Evolutionary conservation across 306 rosid genomes (phyloP).

Genomic region (Leucaena leucocephala): DNA sequence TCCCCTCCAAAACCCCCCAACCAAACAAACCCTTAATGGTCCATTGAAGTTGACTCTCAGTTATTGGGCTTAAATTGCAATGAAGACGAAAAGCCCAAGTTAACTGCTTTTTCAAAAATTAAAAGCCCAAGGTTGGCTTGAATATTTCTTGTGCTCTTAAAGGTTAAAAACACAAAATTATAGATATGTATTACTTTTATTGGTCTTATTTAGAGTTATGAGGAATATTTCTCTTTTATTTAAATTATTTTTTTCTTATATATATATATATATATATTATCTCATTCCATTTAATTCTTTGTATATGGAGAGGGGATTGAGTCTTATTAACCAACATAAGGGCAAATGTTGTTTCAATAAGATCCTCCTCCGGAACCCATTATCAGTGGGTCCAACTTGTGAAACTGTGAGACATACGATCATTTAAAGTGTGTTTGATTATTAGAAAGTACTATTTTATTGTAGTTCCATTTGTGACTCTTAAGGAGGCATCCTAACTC

Average conservation of each 20-base stretch:
- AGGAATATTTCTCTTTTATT: neutral
- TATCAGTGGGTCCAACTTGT: too few relatives aligned
- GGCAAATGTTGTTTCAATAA: neutral
- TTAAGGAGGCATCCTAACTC: too few relatives aligned
- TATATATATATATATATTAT: too few relatives aligned
- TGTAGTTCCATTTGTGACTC: too few relatives aligned
- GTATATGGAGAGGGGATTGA: neutral
- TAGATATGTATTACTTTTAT: neutral
- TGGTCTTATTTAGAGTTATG: neutral
- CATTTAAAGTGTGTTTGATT: too few relatives aligned
- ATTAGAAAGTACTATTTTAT: too few relatives aligned
- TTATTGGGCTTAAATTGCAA: neutral
- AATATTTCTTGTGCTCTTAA: neutral
- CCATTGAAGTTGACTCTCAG: neutral
- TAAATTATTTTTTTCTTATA: neutral
- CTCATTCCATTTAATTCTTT: neutral
- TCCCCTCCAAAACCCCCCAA: too few relatives aligned
- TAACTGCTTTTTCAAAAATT: neutral
- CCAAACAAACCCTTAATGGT: too few relatives aligned
- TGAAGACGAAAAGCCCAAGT: neutral
- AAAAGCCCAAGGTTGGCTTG: neutral
- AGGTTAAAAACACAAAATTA: neutral
- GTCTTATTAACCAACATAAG: neutral
- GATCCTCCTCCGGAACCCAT: neutral
- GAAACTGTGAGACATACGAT: too few relatives aligned